phyloP scores from a whole-genome alignment of 768 basidiomycete species.

The Termitomyces sp. region DNA sequence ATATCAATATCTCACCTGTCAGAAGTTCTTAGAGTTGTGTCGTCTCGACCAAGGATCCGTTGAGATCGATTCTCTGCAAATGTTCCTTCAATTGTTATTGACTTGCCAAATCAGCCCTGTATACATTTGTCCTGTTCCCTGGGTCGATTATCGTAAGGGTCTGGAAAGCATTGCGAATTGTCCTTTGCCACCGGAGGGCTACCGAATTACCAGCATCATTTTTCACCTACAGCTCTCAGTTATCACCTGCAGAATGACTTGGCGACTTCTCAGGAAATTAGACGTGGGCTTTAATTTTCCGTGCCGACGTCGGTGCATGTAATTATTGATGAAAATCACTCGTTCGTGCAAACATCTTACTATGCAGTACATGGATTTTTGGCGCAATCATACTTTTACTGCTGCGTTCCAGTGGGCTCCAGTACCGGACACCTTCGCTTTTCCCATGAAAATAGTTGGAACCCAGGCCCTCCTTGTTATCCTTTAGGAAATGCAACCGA shows the following conservation, averaged over 20 bases:
- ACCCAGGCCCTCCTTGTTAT: neutral
- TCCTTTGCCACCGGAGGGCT: too few relatives aligned
- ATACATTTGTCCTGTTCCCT: too few relatives aligned
- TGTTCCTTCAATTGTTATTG: too few relatives aligned
- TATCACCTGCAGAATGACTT: neutral
- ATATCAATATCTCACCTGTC: too few relatives aligned
- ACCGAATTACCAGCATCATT: neutral
- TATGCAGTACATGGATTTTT: too few relatives aligned
- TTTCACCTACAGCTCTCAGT: neutral
- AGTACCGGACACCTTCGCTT: neutral
- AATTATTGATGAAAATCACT: neutral
- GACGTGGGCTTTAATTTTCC: neutral
- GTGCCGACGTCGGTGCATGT: neutral
- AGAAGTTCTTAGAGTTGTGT: too few relatives aligned
- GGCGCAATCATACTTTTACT: too few relatives aligned
- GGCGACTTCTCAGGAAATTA: neutral
- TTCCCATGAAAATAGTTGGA: neutral
- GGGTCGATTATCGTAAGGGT: too few relatives aligned
- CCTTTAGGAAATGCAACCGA: neutral
- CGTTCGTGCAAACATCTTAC: neutral
- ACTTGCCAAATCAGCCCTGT: too few relatives aligned
- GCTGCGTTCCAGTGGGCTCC: neutral
- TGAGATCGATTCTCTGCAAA: too few relatives aligned
- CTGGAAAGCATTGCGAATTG: too few relatives aligned
- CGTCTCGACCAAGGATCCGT: too few relatives aligned